Evolutionary conservation across 2,329 filamentous ascomycete species (phyloP).

Genomic region (Fusarium coffeatum): DNA sequence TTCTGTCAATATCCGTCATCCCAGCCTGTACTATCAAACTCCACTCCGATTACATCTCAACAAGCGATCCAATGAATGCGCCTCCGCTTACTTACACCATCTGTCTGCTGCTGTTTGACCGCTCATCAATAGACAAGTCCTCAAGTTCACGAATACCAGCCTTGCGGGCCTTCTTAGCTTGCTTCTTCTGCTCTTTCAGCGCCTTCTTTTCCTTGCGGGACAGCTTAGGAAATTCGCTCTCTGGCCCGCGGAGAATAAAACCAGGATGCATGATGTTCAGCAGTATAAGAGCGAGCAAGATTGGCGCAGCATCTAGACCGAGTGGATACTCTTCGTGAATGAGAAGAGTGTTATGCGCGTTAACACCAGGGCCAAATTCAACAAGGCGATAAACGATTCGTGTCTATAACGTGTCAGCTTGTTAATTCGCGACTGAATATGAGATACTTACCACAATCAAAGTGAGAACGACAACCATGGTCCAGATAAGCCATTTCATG

Average conservation of each 20-base stretch:
- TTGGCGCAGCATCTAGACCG: slow-evolving; percentile 65
- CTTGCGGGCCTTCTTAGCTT: slow-evolving; percentile 43
- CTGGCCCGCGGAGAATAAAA: slow-evolving; percentile 57
- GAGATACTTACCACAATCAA: slow-evolving; percentile 51
- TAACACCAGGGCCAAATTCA: slow-evolving; percentile 64
- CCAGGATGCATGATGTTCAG: slow-evolving; percentile 62
- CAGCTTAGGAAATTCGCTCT: slow-evolving; percentile 58
- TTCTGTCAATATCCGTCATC: slow-evolving; percentile 1
- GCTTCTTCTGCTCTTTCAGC: slow-evolving; percentile 53
- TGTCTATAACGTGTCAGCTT: slow-evolving; percentile 49
- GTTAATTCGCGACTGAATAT: background rate
- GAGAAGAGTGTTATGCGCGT: slow-evolving; percentile 57
- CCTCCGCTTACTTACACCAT: background rate
- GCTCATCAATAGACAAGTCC: slow-evolving; percentile 22
- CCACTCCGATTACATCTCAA: background rate
- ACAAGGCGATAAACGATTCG: slow-evolving; percentile 71
- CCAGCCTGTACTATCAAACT: background rate
- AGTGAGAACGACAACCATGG: slow-evolving; percentile 50
- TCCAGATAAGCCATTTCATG: slow-evolving; percentile 51
- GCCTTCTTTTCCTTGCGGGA: slow-evolving; percentile 59
- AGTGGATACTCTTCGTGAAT: slow-evolving; percentile 65
- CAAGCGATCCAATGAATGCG: background rate
- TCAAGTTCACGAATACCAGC: slow-evolving; percentile 30
- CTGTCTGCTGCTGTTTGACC: slow-evolving; percentile 8
- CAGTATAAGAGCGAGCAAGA: slow-evolving; percentile 60